A percentile compares a stretch with the other conserved stretches of the same genome.
These are phyloP conservation scores for Penicillium canescens DNA, from an alignment of 495 filamentous ascomycete species.

Conservation along the genomic window DNA sequence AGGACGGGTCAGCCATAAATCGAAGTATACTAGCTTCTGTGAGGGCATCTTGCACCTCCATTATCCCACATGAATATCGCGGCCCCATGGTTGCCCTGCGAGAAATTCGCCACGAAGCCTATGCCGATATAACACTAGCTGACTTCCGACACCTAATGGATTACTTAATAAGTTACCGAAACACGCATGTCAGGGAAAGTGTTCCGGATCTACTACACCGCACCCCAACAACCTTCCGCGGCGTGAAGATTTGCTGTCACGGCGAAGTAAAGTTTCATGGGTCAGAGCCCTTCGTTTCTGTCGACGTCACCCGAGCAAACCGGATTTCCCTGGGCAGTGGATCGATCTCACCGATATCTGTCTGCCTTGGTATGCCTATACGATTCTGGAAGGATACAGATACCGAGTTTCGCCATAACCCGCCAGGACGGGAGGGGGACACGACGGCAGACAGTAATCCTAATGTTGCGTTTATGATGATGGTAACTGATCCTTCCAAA, in stretches of 20 bases:
- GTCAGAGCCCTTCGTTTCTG: constrained; percentile 1
- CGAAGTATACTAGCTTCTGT: no score
- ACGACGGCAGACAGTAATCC: constrained; percentile 12
- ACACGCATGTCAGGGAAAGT: neutral
- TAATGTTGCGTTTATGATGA: constrained; percentile 11
- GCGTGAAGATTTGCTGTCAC: constrained; percentile 2
- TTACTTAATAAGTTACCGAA: neutral
- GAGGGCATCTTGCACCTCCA: no score
- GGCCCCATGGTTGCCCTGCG: no score
- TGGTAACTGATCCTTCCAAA: constrained; percentile 7
- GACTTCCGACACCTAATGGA: no score
- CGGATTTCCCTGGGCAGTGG: no score
- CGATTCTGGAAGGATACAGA: constrained; percentile 3
- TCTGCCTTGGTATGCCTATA: constrained; percentile 1
- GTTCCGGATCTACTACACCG: neutral
- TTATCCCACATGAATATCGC: no score
- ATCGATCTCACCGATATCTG: neutral
- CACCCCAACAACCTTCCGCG: constrained; percentile 1
- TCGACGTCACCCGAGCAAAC: neutral
- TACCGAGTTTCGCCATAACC: neutral
- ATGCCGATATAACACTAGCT: no score
- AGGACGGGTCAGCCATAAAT: no score
- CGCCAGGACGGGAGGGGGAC: neutral
- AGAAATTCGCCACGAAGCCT: no score
- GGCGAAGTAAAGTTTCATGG: constrained; percentile 1